phyloP scores from a whole-genome alignment of 1,284 basidiomycete genomes.

The Ustilago lituana region DNA sequence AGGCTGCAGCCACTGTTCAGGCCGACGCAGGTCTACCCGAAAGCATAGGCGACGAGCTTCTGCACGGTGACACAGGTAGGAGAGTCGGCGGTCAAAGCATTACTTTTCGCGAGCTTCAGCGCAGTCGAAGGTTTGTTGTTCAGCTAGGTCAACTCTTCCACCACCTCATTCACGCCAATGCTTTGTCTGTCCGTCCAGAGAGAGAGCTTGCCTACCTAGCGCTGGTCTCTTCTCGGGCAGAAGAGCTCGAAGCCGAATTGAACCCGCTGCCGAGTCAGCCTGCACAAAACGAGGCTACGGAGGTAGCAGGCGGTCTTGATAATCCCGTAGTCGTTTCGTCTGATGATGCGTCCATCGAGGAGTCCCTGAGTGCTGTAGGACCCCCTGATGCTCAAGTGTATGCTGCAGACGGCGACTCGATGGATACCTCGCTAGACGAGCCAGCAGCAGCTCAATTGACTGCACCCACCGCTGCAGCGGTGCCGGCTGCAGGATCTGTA shows the following conservation, averaged over 20 bases:
- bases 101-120: slow-evolving; percentile 79
- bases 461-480: neutral
- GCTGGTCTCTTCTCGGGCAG: slow-evolving; percentile 85
- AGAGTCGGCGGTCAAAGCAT: slow-evolving; percentile 85
- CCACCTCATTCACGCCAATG: slow-evolving; percentile 77
- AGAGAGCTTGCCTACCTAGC: slow-evolving; percentile 91
- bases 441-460: neutral
- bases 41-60: neutral
- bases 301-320: neutral
- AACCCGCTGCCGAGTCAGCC: slow-evolving; percentile 7
- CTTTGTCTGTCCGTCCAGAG: slow-evolving; percentile 79
- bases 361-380: neutral
- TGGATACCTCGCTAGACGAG: slow-evolving; percentile 29
- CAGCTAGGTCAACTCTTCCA: slow-evolving; percentile 82
- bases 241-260: slow-evolving; percentile 71
- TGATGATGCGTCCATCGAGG: slow-evolving; percentile 10
- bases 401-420: slow-evolving; percentile 4
- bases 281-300: neutral
- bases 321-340: neutral
- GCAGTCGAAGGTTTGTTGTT: slow-evolving; percentile 81
- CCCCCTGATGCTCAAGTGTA: neutral
- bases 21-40: slow-evolving; percentile 60
- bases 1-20: slow-evolving; percentile 71
- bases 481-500: neutral
- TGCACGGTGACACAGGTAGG: slow-evolving; percentile 5